Evolutionary conservation across 768 basidiomycete genomes (phyloP).

Genomic region (Boletus patriciae): DNA sequence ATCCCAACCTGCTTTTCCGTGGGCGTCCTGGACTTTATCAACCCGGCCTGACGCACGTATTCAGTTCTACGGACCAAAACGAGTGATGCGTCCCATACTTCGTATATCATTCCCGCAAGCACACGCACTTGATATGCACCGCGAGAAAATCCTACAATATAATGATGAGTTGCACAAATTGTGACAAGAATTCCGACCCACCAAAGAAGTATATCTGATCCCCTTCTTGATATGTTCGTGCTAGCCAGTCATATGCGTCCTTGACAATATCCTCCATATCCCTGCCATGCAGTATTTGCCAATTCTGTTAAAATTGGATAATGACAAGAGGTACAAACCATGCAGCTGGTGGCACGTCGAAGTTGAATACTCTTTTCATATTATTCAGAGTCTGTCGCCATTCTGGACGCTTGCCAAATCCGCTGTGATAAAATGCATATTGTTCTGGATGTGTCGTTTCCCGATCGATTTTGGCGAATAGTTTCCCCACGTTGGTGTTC

Average conservation of each 20-base stretch:
- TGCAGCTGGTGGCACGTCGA: constrained; percentile 38
- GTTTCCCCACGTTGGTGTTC: constrained; percentile 38
- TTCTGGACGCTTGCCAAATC: constrained; percentile 36
- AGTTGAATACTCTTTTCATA: constrained; percentile 10
- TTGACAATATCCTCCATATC: constrained; percentile 36
- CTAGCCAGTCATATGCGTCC: constrained; percentile 35
- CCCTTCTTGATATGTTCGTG: constrained; percentile 27
- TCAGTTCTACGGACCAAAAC: neutral
- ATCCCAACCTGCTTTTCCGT: constrained; percentile 14
- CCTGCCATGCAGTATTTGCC: constrained; percentile 18
- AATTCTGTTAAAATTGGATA: neutral
- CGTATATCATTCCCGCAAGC: constrained; percentile 41
- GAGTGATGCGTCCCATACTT: constrained; percentile 17
- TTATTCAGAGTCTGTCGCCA: constrained; percentile 22
- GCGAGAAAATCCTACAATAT: constrained; percentile 39
- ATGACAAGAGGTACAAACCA: constrained; percentile 25
- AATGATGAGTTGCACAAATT: neutral
- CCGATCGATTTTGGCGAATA: constrained; percentile 28
- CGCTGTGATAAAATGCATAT: constrained; percentile 37
- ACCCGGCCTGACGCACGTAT: neutral
- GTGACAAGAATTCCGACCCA: neutral
- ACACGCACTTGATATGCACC: constrained; percentile 43
- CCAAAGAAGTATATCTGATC: constrained; percentile 11
- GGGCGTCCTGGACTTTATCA: constrained; percentile 1
- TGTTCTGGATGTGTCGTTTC: constrained; percentile 20